Conservation (phyloP, 805 yeast genomes). For the Jamesozyma piceae region DNA sequence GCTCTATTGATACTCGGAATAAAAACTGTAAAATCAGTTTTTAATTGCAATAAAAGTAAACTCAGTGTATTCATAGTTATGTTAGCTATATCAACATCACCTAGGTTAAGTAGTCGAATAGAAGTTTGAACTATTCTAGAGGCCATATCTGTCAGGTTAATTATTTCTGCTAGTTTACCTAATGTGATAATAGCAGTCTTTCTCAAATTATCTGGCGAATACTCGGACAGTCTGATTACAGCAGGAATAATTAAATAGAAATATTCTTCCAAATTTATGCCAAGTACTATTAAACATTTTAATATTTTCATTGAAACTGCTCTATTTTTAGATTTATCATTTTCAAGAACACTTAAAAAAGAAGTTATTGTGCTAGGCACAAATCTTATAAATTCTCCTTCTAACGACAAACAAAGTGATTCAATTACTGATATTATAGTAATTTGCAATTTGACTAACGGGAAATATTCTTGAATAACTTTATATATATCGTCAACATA, state of each 20-base stretch:
- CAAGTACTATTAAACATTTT: slow-evolving; percentile 76
- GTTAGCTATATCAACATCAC: slow-evolving; percentile 46
- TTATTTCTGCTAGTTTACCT: slow-evolving; percentile 62
- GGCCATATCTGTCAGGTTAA: slow-evolving; percentile 70
- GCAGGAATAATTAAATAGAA: slow-evolving; percentile 75
- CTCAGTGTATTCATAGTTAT: slow-evolving; percentile 69
- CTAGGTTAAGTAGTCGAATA: slow-evolving; percentile 46
- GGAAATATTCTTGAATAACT: slow-evolving; percentile 62
- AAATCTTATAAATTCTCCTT: slow-evolving; percentile 81
- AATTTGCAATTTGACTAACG: slow-evolving; percentile 49
- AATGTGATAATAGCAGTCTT: slow-evolving; percentile 69
- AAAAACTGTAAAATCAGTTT: slow-evolving; percentile 70
- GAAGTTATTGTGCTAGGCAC: slow-evolving; percentile 66
- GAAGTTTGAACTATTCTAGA: slow-evolving; percentile 81
- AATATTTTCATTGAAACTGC: slow-evolving; percentile 60
- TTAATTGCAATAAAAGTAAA: slow-evolving; percentile 61
- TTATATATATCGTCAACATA: slow-evolving; percentile 62
- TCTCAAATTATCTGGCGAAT: slow-evolving; percentile 45
- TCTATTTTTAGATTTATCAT: slow-evolving; percentile 49
- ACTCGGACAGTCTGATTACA: slow-evolving; percentile 67
- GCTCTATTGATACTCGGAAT: slow-evolving; percentile 67
- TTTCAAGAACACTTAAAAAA: slow-evolving; percentile 62
- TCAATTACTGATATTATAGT: slow-evolving; percentile 71
- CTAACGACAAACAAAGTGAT: slow-evolving; percentile 70
- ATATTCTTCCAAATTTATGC: slow-evolving; percentile 76